Percentiles rank a stretch among this genome's conserved stretches.
Conservation (phyloP, 192 early-diverging fungal species). For the Coemansia nantahalensis region DNA sequence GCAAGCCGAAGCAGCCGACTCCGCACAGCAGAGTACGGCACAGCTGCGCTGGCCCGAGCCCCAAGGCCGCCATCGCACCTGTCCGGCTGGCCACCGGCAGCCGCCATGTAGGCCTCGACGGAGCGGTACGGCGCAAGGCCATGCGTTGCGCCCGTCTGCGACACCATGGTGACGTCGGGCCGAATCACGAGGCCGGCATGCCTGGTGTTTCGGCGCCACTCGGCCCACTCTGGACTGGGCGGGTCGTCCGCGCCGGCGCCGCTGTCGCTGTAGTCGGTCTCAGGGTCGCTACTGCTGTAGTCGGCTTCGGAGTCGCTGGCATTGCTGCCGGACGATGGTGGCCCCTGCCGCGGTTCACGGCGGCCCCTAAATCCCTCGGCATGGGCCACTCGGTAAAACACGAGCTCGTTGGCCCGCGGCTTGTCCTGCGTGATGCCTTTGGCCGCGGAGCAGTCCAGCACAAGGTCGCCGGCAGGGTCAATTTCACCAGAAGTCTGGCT, state of each 20-base stretch:
- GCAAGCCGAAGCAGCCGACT: constrained; percentile 58
- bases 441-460: constrained; percentile 4
- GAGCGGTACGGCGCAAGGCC: constrained; percentile 37
- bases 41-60: neutral
- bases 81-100: neutral
- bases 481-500: constrained; percentile 13
- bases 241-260: neutral
- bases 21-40: constrained; percentile 20
- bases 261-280: no score
- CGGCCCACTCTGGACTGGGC: constrained; percentile 21
- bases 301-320: constrained; percentile 11
- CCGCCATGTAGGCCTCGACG: constrained; percentile 7
- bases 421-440: neutral
- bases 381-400: constrained; percentile 38
- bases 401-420: constrained; percentile 8
- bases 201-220: constrained; percentile 31
- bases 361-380: constrained; percentile 33
- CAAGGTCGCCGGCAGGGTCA: constrained; percentile 25
- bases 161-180: constrained; percentile 40
- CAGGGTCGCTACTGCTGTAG: no score
- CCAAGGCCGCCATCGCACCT: neutral
- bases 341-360: no score
- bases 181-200: constrained; percentile 24
- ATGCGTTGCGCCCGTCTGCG: constrained; percentile 31
- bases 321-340: neutral